These are phyloP conservation scores for Fusarium luffae DNA, from an alignment of 2,329 filamentous ascomycete species.

Conservation along the genomic window DNA sequence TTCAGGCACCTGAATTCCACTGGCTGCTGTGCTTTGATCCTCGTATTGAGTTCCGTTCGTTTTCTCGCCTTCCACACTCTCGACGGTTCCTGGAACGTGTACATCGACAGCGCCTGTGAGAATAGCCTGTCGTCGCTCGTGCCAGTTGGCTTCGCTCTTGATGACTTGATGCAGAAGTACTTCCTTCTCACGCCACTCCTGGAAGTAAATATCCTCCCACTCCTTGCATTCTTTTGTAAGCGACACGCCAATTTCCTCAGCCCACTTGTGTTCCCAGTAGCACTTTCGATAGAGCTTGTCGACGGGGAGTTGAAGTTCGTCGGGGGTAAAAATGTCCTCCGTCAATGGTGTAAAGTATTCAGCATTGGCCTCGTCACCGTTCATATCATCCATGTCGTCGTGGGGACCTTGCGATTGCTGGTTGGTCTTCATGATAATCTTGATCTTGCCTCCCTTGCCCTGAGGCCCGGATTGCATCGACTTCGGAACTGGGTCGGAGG, in stretches of 20 bases:
- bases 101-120: slow-evolving; percentile 61
- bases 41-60: slow-evolving; percentile 39
- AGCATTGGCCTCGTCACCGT: slow-evolving; percentile 65
- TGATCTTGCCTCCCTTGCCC: slow-evolving; percentile 65
- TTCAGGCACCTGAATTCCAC: slow-evolving; percentile 16
- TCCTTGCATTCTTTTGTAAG: slow-evolving; percentile 73
- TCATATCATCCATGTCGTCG: slow-evolving; percentile 66
- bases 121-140: slow-evolving; percentile 66
- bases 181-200: slow-evolving; percentile 85
- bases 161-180: slow-evolving; percentile 79
- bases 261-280: slow-evolving; percentile 78
- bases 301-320: slow-evolving; percentile 71
- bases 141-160: slow-evolving; percentile 73
- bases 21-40: slow-evolving; percentile 16
- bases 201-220: slow-evolving; percentile 73
- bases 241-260: slow-evolving; percentile 71
- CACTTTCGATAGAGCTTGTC: slow-evolving; percentile 74
- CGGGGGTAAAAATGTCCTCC: slow-evolving; percentile 70
- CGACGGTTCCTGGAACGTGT: slow-evolving; percentile 51
- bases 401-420: slow-evolving; percentile 67
- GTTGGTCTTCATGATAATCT: slow-evolving; percentile 72
- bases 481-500: slow-evolving; percentile 79
- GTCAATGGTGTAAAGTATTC: slow-evolving; percentile 68
- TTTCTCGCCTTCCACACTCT: slow-evolving; percentile 41
- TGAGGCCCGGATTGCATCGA: slow-evolving; percentile 65